Conservation (phyloP, 2,329 filamentous ascomycete genomes). For the Aureobasidium sp. region DNA sequence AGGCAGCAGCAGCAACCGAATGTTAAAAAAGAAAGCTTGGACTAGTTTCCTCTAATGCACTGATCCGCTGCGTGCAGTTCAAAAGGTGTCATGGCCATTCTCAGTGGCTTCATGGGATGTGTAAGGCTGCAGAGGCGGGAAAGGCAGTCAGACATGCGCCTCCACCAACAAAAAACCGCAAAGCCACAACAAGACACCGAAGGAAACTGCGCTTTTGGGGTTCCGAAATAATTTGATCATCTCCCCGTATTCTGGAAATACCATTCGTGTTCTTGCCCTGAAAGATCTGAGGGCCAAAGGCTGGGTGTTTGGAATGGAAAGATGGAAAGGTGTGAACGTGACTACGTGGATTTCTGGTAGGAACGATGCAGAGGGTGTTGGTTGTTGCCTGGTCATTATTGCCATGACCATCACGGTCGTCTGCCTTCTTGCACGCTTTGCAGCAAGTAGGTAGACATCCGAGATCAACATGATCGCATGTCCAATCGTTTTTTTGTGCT, state of each 20-base stretch:
- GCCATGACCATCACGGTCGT: background rate
- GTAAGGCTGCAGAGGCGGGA: background rate
- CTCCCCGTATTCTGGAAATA: too few species aligned
- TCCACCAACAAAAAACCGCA: background rate
- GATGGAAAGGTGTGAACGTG: background rate
- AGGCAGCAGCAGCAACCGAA: background rate
- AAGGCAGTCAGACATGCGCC: background rate
- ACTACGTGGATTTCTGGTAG: background rate
- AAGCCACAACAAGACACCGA: background rate
- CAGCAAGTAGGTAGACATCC: background rate
- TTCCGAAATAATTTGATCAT: background rate
- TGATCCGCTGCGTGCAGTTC: background rate
- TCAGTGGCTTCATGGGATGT: background rate
- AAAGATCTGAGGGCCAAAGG: background rate
- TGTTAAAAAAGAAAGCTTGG: background rate
- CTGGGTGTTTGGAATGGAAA: background rate
- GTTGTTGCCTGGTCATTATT: background rate
- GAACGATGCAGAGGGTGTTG: background rate
- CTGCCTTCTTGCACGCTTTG: background rate
- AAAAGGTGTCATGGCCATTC: background rate
- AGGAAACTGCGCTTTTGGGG: background rate
- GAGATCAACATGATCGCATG: background rate
- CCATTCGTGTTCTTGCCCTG: background rate
- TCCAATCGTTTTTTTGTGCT: background rate
- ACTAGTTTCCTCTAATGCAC: background rate